Evolutionary conservation across 345 rosid genomes (phyloP), one percentile per base, ranked within the genome.

Genomic region (Rubroshorea leprosula): DNA sequence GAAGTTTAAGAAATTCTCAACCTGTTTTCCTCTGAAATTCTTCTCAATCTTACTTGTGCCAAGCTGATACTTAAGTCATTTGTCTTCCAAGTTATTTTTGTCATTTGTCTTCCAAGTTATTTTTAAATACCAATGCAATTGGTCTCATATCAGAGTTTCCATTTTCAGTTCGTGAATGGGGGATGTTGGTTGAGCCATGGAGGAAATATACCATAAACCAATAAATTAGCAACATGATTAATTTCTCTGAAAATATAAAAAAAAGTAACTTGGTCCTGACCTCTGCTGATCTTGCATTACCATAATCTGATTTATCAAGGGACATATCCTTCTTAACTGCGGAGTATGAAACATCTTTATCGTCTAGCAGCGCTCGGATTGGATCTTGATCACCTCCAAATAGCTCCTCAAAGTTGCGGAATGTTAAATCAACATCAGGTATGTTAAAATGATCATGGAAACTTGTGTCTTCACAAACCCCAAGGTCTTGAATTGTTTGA

Each of bases 401-500:
- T 11, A 82, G 71, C 27, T 85, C 98, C 65, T 91, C 98, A 60
- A 80, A 80, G 79, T 80, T 85, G 60, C 70, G 65, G 65, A 87
- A 87, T 43, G 86, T 80, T 60, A 79, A 63, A 68, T 85, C 96
- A 51, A 91, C 83, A 57, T 91, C 96, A 26, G 96, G 96, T 46
- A 83, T 85, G 57, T 78, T 77, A 26, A 82, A 75, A 67, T 87
- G 81, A 48, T 82, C 86, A 43, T 62, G 64, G 50, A 62, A 68
- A 10, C 71, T 66, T 44, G 65, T 68, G 52, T 91, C 92, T 70
- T 91, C 85, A 55, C 96, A 91, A 56, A 87, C 82, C 14, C 90
- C 96, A 62, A 87, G 77, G 57, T 91, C 98, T 82, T 82, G 91
- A 73, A 91, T 76, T 63, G 80, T 87, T 63, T 85, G 94, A 73